Base-by-base conservation (phyloP, 495 filamentous ascomycete genomes). In the Tuber borchii region DNA sequence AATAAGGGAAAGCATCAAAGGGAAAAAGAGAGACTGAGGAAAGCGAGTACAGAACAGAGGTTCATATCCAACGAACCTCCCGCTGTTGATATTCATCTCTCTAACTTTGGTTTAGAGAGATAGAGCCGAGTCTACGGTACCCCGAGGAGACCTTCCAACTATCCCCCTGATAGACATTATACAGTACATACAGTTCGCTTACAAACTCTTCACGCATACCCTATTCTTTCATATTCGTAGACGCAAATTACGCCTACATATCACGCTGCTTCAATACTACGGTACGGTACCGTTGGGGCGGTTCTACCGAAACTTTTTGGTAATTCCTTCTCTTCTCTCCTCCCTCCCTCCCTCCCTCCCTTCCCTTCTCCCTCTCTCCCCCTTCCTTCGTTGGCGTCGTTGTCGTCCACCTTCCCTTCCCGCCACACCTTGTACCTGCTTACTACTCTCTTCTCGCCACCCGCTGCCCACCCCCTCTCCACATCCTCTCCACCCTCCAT, bases 251-350 rank as follows among this genome's bases (percentile, higher is more conserved):
- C 56, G 56, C 56, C 56, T 56, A 56, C 45, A 22, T 48, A 22
- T 20, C 22, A 56, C 48, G 48, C 48, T 3, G 22, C 8, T 56
- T 56, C 48, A 22, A 48, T 48, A 56, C 48, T 61, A 22, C 56
- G n/a, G 56, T 31, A 16, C 56, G 20, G 9, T 61, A 61, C 12
- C 56, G 56, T 61, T 61, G 37, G 44, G 76, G 70, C 42, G 46
- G 77, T 70, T 73, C 73, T 76, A 75, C 76, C 70, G 44, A 78
- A 73, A 39, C 77, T 4, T 31, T 51, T 71, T 80, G 74, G 78
- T 81, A 81, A 80, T 78, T 81, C 71, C 42, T 43, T 43, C 42
- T 12, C 12, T 12, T 72, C 71, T 51, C 76, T 46, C 75, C 7
- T n/a, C 48, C 20, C 8, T 12, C 19, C 31, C 20, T 1, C 19